Base-by-base conservation (phyloP, 306 rosid genomes). In the Inga laurina region DNA sequence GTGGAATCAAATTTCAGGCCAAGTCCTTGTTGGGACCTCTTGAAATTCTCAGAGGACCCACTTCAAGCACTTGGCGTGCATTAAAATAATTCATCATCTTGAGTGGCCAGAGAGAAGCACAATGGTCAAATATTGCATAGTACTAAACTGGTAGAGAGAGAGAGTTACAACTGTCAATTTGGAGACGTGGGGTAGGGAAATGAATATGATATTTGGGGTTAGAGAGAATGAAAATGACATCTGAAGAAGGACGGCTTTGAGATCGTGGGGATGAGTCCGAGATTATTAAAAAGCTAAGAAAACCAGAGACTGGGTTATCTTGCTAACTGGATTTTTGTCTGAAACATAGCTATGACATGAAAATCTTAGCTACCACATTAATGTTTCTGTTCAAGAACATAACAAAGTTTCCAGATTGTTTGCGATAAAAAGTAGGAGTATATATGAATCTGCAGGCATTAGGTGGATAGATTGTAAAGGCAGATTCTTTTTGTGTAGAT, bases 181-280 rank as follows among this genome's bases (percentile, higher is more conserved):
- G 71, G 67, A 79, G 57, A 75, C 57, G 39, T 80, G 81, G 35
- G 49, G 48, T 43, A 52, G 78, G 74, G 12, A 13, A 35, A 8
- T 43, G 71, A 85, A 81, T 81, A 70, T 34, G 78, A 85, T 68
- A 84, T 44, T 69, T 76, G 84, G 82, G 16, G 41, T 76, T 49
- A 43, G 83, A 85, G 48, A 52, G 80, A 77, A 85, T 5, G 83
- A 81, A 72, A 81, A 72, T 21, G 85, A 73, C 82, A 30, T 57
- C 49, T 62, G 6, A 34, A 80, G 61, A 45, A 64, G 57, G 79
- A 49, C 41, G 46, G 74, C 16, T 69, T 70, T n/a, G 82, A 76
- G 87, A 72, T 37, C 37, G 72, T 85, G 85, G 67, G 15, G 69
- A 65, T 78, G n/a, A 78, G 74, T 78, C 64, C 34, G 46, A 78